Evolutionary conservation across 345 rosid genomes (phyloP).

Genomic region (Pugionium cornutum): DNA sequence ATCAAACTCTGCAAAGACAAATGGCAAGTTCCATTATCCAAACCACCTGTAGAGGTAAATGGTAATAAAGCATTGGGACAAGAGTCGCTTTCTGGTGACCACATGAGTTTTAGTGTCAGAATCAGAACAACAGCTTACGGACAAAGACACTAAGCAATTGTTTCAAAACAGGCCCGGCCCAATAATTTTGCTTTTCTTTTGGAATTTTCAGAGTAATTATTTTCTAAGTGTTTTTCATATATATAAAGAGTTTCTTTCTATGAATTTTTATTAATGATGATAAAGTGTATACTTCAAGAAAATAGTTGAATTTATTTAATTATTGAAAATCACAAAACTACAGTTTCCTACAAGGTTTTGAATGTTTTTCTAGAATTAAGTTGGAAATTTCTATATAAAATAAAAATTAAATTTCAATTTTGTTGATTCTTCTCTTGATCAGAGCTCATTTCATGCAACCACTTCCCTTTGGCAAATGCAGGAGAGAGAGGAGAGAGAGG

Average conservation of each 20-base stretch:
- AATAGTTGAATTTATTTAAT: no score
- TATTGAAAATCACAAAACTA: no score
- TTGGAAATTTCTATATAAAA: no score
- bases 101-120: constrained; percentile 46
- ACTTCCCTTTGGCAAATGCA: constrained; percentile 29
- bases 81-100: constrained; percentile 36
- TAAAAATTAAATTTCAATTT: background rate
- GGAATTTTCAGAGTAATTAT: no score
- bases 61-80: constrained; percentile 26
- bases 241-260: no score
- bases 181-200: background rate
- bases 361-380: no score
- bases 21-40: constrained; percentile 39
- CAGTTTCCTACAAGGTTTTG: no score
- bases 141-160: constrained; percentile 50
- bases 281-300: no score
- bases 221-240: no score
- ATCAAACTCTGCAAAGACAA: constrained; percentile 55
- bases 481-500: background rate
- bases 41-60: constrained; percentile 36
- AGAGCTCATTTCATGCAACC: background rate
- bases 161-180: constrained; percentile 46
- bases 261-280: no score
- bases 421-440: constrained; percentile 1
- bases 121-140: constrained; percentile 40